phyloP scores from a whole-genome alignment of 345 rosid genomes.

The Eucalyptus viminalis region DNA sequence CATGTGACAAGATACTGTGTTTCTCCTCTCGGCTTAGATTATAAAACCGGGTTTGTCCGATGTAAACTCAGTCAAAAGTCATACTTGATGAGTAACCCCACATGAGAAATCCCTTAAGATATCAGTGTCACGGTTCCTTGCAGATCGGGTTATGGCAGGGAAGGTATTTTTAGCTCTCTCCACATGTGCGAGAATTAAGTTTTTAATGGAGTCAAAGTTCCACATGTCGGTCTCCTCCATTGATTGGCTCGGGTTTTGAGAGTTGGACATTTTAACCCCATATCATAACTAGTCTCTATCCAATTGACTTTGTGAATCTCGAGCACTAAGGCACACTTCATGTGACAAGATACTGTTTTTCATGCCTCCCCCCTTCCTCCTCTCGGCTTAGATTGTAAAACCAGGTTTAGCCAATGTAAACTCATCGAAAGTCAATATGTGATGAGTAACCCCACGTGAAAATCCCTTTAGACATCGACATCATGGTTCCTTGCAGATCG shows the following conservation, averaged over 20 bases:
- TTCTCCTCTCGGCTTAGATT: background rate
- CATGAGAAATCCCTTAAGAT: background rate
- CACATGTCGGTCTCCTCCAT: background rate
- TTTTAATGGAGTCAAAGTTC: background rate
- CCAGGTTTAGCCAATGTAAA: background rate
- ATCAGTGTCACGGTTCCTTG: background rate
- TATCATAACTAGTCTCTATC: background rate
- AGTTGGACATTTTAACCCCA: background rate
- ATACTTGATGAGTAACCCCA: background rate
- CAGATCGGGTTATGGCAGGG: accelerated
- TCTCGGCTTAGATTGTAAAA: background rate
- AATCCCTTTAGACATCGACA: background rate
- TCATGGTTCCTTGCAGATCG: background rate
- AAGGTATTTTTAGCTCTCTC: background rate
- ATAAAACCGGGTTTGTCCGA: background rate
- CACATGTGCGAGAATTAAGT: background rate
- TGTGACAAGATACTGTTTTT: background rate
- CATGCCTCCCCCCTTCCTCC: background rate
- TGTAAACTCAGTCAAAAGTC: background rate
- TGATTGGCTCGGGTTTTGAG: too few species aligned
- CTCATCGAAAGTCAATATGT: background rate
- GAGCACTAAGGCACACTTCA: background rate
- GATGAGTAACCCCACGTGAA: background rate
- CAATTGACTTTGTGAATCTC: too few species aligned
- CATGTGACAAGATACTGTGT: background rate